phyloP scores from a whole-genome alignment of 108 stramenopile genomes.

The Pseudonitzschia pungens region DNA sequence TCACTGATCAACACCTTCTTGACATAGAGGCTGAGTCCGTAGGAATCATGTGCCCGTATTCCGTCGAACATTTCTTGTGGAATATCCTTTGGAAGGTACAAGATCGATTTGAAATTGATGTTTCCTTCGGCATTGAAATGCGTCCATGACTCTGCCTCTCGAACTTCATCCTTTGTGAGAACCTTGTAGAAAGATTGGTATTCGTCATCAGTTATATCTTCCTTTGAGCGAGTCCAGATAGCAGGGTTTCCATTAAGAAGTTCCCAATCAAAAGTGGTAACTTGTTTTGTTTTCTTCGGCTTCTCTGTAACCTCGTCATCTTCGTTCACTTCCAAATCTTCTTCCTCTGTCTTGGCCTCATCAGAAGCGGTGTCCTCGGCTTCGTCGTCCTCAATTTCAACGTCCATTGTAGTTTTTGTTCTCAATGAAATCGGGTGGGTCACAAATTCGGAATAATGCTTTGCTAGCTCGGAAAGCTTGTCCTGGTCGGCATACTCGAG shows the following conservation, averaged over 20 bases:
- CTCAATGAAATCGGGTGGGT: constrained; percentile 95
- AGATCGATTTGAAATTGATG: constrained; percentile 98
- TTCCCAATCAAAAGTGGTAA: constrained; percentile 90
- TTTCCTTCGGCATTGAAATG: constrained; percentile 99
- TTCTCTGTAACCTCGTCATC: constrained; percentile 57
- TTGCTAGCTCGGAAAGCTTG: constrained; percentile 80
- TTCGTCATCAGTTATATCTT: constrained; percentile 96
- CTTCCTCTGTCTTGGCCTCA: constrained; percentile 58
- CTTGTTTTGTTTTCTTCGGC: constrained; percentile 83
- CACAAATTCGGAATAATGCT: constrained; percentile 99
- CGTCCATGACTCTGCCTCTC: constrained; percentile 75
- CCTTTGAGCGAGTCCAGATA: constrained; percentile 96
- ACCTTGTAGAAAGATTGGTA: constrained; percentile 92
- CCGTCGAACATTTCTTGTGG: constrained; percentile 54
- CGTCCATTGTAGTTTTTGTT: constrained; percentile 70
- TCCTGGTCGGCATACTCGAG: constrained; percentile 77
- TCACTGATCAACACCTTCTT: constrained; percentile 98
- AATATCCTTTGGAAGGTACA: constrained; percentile 88
- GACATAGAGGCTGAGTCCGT: constrained; percentile 89
- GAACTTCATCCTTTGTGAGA: constrained; percentile 32
- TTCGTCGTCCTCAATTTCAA: constrained; percentile 82
- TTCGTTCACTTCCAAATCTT: constrained; percentile 61
- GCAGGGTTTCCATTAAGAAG: constrained; percentile 92
- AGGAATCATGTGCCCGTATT: constrained; percentile 39
- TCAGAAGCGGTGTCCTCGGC: constrained; percentile 60